These are phyloP conservation scores for Camellia lanceoleosa DNA, from an alignment of 148 eudicot genomes.

Conservation along the genomic window DNA sequence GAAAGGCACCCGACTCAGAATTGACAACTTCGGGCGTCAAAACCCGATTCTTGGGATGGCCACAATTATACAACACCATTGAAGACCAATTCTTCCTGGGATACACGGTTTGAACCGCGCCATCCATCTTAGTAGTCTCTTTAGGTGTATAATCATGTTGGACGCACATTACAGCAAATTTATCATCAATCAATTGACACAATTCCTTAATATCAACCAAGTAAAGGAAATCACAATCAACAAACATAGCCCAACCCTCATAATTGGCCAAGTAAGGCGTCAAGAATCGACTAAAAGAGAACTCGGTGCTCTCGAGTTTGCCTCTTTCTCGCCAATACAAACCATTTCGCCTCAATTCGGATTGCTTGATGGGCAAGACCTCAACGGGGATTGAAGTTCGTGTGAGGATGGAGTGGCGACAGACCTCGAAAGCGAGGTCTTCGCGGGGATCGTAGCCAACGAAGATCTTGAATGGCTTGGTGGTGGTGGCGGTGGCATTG, in stretches of 20 bases:
- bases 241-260: constrained; percentile 95
- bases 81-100: constrained; percentile 99
- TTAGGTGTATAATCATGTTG: constrained; percentile 94
- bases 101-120: constrained; percentile 85
- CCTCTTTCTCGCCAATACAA: constrained; percentile 77
- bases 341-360: constrained; percentile 51
- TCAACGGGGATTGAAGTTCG: constrained; percentile 77
- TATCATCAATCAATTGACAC: constrained; percentile 63
- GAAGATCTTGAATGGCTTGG: constrained; percentile 59
- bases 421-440: constrained; percentile 78
- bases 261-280: constrained; percentile 73
- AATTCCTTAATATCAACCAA: constrained; percentile 65
- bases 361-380: constrained; percentile 69
- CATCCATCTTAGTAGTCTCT: constrained; percentile 95
- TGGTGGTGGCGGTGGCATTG: constrained; percentile 18
- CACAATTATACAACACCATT: constrained; percentile 92
- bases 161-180: constrained; percentile 88
- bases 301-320: constrained; percentile 89
- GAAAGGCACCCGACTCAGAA: constrained; percentile 60
- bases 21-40: constrained; percentile 78
- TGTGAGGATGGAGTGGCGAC: constrained; percentile 63
- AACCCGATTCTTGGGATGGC: constrained; percentile 67
- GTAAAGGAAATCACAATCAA: constrained; percentile 89
- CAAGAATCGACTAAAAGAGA: constrained; percentile 74
- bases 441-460: constrained; percentile 87